Base-by-base conservation (phyloP, 139 green algal genomes). In the Microglena sp. region DNA sequence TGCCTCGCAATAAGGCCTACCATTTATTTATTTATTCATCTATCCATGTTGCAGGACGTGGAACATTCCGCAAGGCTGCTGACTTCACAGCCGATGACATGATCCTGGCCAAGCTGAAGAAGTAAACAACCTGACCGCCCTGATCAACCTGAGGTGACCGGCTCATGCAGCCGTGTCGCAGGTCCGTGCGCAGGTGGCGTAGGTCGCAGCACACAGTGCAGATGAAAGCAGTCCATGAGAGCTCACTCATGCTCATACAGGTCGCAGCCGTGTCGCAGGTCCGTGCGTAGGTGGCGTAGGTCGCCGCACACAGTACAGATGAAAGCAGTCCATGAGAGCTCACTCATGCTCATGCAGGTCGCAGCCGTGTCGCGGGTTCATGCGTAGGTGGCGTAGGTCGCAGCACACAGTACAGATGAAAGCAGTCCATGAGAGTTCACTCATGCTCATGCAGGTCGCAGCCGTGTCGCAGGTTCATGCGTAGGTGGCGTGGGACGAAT, bases 31-130 rank as follows among this genome's bases (percentile, higher is more conserved):
- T n/a, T n/a, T n/a, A n/a, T n/a, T n/a, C n/a, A n/a, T n/a, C n/a
- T n/a, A n/a, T n/a, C n/a, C n/a, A n/a, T n/a, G n/a, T n/a, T n/a
- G n/a, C n/a, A n/a, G n/a, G n/a, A 22, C 74, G 86, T 1, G 92
- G 92, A 65, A 92, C 81, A 3, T 95, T 86, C 82, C 77, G 90
- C 64, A 97, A 98, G 70, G 80, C 77, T 31, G 77, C 92, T 24
- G 88, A 97, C 75, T 98, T 97, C 73, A 79, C 78, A 33, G 73
- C 75, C 0, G 91, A 97, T 71, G 92, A 97, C 84, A 84, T 95
- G 73, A 84, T 97, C 29, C 79, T 97, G 27, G 76, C 60, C 29
- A 85, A 87, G 66, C 0, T 82, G 11, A 65, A 65, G 50, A 50
- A 50, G 18, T 11, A 50, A 50, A 18, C 40, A 11, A 11, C 40